Evolutionary conservation across 805 yeast genomes (phyloP).

Genomic region (Spathaspora sp.): DNA sequence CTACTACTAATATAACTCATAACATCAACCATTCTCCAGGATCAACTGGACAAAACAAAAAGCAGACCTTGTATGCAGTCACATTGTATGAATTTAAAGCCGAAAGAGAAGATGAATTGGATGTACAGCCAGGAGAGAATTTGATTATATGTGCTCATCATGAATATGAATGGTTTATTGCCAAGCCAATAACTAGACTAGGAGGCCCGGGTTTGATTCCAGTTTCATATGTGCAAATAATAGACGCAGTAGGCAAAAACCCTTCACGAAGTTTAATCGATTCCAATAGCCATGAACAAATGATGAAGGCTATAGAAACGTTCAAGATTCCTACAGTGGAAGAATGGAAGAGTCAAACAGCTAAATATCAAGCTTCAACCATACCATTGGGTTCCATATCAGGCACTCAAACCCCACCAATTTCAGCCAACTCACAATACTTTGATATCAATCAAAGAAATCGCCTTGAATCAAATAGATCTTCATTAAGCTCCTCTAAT

Average conservation of each 20-base stretch:
- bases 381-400: constrained; percentile 61
- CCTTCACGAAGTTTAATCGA: constrained; percentile 39
- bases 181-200: constrained; percentile 88
- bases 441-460: constrained; percentile 20
- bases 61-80: constrained; percentile 70
- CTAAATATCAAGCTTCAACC: constrained; percentile 87
- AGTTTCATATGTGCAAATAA: constrained; percentile 79
- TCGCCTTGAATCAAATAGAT: constrained; percentile 19
- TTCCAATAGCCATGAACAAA: constrained; percentile 45
- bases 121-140: constrained; percentile 81
- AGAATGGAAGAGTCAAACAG: constrained; percentile 90
- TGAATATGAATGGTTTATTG: constrained; percentile 95
- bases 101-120: constrained; percentile 78
- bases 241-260: constrained; percentile 56
- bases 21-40: constrained; percentile 9
- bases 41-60: not conserved
- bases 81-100: constrained; percentile 86
- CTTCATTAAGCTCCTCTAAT: constrained; percentile 27
- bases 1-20: constrained; percentile 10
- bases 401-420: constrained; percentile 23
- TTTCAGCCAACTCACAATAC: constrained; percentile 34
- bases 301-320: constrained; percentile 47
- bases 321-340: constrained; percentile 88
- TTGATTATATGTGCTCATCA: constrained; percentile 94
- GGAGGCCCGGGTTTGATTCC: constrained; percentile 99